Evolutionary conservation across 192 early-diverging fungal genomes (phyloP), one percentile per base, ranked within the genome.

Genomic region (Umbelopsis ramanniana): DNA sequence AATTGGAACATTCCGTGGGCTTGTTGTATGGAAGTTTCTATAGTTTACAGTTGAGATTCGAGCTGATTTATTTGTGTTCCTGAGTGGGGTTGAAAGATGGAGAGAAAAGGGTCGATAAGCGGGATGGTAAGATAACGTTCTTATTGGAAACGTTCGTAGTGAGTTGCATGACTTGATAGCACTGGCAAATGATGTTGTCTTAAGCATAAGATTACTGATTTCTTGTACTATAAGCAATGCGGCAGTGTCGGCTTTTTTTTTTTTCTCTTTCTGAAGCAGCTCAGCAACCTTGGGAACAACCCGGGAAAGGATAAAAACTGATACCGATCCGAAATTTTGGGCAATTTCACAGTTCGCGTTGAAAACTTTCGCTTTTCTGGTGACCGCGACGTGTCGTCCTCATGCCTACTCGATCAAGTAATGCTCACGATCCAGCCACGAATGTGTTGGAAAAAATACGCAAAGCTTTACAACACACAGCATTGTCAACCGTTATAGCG

Each of bases 1-100:
- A 43, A 81, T 68, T n/a, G 79, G 79, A 8, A 48, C 63, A 22
- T 26, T 69, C 3, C 43, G 55, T n/a, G 66, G 33, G 15, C 43
- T 53, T 11, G 69, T 66, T 10, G 79, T 53, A 72, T 81, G 79
- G 43, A 81, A 81, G 4, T 63, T 35, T 19, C 57, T 50, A 15
- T 21, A 15, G 15, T 15, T 21, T 50, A 50, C 6, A 10, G 48
- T 6, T 17, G 11, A 15, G 15, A n/a, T 9, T 6, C 17, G 5
- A 50, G 48, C 1, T 50, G 48, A 3, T 5, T 5, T 6, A 50
- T 1, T 15, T 50, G 6, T 17, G n/a, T 50, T 50, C 48, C 48
- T 21, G n/a, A 50, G 6, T 50, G 48, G 15, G 48, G 5, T 50
- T 5, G 15, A 21, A 50, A 50, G n/a, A 21, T 8, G 48, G 17